These are phyloP conservation scores for Clonostachys solani DNA, from an alignment of 2,329 filamentous ascomycete species.

Conservation along the genomic window DNA sequence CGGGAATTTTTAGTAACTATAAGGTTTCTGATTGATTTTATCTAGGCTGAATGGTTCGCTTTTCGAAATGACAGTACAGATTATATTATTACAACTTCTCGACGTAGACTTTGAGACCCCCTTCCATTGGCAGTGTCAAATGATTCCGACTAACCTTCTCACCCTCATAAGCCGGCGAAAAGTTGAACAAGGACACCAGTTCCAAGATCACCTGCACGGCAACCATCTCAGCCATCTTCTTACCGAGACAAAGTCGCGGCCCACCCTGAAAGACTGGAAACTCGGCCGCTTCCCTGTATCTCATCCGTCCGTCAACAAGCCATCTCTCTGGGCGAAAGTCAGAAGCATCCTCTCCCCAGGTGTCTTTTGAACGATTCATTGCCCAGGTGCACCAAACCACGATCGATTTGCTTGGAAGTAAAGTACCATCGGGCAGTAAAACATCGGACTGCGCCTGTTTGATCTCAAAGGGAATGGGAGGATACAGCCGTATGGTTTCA, in stretches of 20 bases:
- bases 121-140: constrained; percentile 60
- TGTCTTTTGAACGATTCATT: constrained; percentile 52
- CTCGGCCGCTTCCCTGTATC: constrained; percentile 42
- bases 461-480: constrained; percentile 63
- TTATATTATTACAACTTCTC: not conserved
- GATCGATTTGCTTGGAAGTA: constrained; percentile 46
- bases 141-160: constrained; percentile 55
- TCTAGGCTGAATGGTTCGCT: no score
- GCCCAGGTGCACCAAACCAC: constrained; percentile 63
- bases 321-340: constrained; percentile 54
- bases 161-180: constrained; percentile 34
- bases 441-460: constrained; percentile 50
- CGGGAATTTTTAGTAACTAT: no score
- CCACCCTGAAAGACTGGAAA: constrained; percentile 65
- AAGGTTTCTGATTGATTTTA: no score
- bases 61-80: no score
- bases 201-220: constrained; percentile 51
- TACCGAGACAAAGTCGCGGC: constrained; percentile 55
- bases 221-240: constrained; percentile 57
- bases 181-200: constrained; percentile 45
- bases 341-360: constrained; percentile 54
- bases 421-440: constrained; percentile 57
- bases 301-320: constrained; percentile 36
- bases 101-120: constrained; percentile 42
- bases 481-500: constrained; percentile 57